Evolutionary conservation across 1,139 yeast genomes (phyloP).

Genomic region (Debaryomyces udenii): DNA sequence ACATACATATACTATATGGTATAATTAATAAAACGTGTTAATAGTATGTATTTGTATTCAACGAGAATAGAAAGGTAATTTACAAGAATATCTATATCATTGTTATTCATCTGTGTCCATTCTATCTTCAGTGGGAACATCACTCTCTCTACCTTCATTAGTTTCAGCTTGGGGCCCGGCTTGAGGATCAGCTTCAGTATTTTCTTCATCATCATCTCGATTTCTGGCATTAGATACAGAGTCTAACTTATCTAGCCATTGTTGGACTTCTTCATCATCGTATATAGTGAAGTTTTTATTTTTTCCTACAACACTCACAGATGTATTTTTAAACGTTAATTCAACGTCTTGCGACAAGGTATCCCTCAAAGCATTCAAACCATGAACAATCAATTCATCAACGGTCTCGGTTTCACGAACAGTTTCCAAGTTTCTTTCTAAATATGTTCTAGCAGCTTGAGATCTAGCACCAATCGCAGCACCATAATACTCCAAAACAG

Average conservation of each 20-base stretch:
- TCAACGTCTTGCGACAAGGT: conserved; percentile 94
- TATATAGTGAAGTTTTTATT: conserved; percentile 73
- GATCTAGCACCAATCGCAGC: conserved; percentile 97
- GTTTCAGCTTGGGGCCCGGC: conserved; percentile 17
- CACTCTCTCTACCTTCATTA: conserved; percentile 20
- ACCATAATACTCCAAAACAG: conserved; percentile 87
- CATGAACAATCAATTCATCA: conserved; percentile 82
- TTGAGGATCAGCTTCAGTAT: conserved; percentile 27
- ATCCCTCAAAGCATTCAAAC: conserved; percentile 89
- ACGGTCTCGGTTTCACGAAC: conserved; percentile 60
- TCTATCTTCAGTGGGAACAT: conserved; percentile 35
- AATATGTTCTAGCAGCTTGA: conserved; percentile 95
- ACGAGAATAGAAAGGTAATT: conserved; percentile 1
- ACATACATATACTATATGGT: too few species aligned
- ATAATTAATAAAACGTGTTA: too few species aligned
- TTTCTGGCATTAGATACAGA: conserved; percentile 57
- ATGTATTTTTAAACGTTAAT: conserved; percentile 78
- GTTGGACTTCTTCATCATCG: conserved; percentile 86
- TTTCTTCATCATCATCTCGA: conserved; percentile 43
- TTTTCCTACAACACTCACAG: conserved; percentile 88
- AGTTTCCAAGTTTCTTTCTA: conserved; percentile 79
- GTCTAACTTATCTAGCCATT: conserved; percentile 72
- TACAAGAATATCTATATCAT: conserved; percentile 9
- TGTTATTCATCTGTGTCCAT: conserved; percentile 58
- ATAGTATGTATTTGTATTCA: too few species aligned